These are phyloP conservation scores for Boeremia exigua DNA, from an alignment of 2,329 filamentous ascomycete species.

Conservation along the genomic window DNA sequence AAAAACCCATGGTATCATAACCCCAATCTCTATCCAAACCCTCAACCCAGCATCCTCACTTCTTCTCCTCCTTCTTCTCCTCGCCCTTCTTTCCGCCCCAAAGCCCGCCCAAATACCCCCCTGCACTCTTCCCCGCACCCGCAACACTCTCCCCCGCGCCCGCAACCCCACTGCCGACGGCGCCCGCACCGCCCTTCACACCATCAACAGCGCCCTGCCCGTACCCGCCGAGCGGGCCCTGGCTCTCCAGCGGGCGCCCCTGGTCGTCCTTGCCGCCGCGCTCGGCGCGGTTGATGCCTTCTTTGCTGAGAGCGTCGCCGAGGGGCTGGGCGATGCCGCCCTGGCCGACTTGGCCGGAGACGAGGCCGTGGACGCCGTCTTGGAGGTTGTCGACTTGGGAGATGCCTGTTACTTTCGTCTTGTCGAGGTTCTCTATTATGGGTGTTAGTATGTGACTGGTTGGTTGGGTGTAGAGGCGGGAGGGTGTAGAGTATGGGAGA, in stretches of 20 bases:
- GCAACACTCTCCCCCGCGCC: conserved; percentile 30
- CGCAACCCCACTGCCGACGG: conserved; percentile 15
- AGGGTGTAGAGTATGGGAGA: conserved; percentile 11
- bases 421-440: conserved; percentile 66
- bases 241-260: conserved; percentile 54
- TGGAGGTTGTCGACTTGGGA: conserved; percentile 72
- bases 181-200: conserved; percentile 37
- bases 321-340: conserved; percentile 70
- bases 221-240: conserved; percentile 44
- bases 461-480: not conserved
- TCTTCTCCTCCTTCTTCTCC: conserved; percentile 27
- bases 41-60: not conserved
- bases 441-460: not conserved
- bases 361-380: conserved; percentile 69
- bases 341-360: conserved; percentile 69
- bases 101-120: conserved; percentile 32
- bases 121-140: conserved; percentile 36
- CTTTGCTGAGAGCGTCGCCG: conserved; percentile 67
- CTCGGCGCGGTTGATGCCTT: conserved; percentile 71
- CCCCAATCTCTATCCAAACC: no score
- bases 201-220: conserved; percentile 40
- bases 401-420: conserved; percentile 73
- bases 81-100: conserved; percentile 31
- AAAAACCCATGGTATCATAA: no score
- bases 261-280: conserved; percentile 68